Evolutionary conservation across 176 grass and related monocot species (phyloP).

Genomic region (Triticum dicoccoides): DNA sequence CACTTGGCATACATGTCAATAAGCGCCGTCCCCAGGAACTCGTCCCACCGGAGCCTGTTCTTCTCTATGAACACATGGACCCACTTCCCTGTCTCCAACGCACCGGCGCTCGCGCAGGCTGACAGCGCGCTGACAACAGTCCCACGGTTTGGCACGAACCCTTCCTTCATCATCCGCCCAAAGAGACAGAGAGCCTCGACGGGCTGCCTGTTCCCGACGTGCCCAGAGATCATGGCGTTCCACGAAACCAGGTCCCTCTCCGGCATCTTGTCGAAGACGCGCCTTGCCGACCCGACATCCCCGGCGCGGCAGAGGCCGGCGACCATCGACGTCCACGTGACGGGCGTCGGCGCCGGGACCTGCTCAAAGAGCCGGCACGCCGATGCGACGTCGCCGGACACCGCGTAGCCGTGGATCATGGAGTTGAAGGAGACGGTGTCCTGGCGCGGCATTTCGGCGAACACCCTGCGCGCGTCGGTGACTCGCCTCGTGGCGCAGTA

Average conservation of each 20-base stretch:
- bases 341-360: background rate
- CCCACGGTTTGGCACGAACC: background rate
- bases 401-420: conserved; percentile 19
- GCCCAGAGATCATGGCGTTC: conserved; percentile 4
- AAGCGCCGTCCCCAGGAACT: background rate
- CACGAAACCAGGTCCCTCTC: background rate
- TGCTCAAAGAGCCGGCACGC: background rate
- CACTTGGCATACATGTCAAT: conserved; percentile 24
- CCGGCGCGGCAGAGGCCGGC: background rate
- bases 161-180: background rate
- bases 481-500: background rate
- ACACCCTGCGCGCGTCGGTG: background rate
- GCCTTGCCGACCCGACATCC: background rate
- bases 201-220: background rate
- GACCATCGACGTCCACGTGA: conserved; percentile 17
- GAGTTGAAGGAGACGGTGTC: conserved; percentile 17
- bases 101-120: background rate
- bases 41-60: background rate
- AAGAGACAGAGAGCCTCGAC: conserved; percentile 10
- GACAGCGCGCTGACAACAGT: background rate
- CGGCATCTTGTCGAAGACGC: conserved; percentile 4
- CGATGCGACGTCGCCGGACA: background rate
- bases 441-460: background rate
- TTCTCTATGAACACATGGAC: background rate
- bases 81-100: conserved; percentile 1